Base-by-base conservation (phyloP, 2,329 filamentous ascomycete genomes). In the Ascochyta rabiei region DNA sequence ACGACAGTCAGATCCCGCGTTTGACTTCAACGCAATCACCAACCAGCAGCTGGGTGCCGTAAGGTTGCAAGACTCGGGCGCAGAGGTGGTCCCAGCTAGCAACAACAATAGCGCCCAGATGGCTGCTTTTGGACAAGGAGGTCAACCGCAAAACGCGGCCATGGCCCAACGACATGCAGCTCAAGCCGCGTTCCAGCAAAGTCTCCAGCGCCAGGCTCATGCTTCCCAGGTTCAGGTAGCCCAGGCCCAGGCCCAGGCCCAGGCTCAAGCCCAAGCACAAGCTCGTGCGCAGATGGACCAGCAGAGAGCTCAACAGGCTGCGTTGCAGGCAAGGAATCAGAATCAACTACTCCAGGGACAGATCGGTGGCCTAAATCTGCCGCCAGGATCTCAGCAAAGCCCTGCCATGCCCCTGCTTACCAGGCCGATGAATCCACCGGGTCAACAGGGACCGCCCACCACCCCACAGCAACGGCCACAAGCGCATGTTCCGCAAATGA, bases 11-110 rank as follows among this genome's bases (percentile, higher is more conserved):
- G 67, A 68, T 37, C 58, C 71, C 41, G 68, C 73, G 0, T 73
- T 80, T 48, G 77, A 81, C 59, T 79, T 86, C 59, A 81, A 82
- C 50, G 82, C 84, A 38, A 80, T 86, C 34, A 78, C 84, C 52
- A 82, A 81, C 24, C 84, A 86, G 62, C 85, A 87, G 71, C 81
- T 81, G 35, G 84, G 85, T 59, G 84, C 83, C n/a, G 71, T 86
- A 60, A 82, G 84, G 47, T 81, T 81, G 15, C 83, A 85, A 63
- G 82, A 86, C 69, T 82, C 82, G 43, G 85, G 85, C 8, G 83
- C 86, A 58, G 75, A 83, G 37, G 85, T 87, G n/a, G 85, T 88
- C 3, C 85, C 85, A 9, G 85, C 84, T 6, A 88, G 84, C 70
- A 84, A 82, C 63, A 82, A 82, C 47, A 81, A 75, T 30, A 72